These are phyloP conservation scores for Serendipita sp. DNA, from an alignment of 768 basidiomycete species.

Conservation along the genomic window DNA sequence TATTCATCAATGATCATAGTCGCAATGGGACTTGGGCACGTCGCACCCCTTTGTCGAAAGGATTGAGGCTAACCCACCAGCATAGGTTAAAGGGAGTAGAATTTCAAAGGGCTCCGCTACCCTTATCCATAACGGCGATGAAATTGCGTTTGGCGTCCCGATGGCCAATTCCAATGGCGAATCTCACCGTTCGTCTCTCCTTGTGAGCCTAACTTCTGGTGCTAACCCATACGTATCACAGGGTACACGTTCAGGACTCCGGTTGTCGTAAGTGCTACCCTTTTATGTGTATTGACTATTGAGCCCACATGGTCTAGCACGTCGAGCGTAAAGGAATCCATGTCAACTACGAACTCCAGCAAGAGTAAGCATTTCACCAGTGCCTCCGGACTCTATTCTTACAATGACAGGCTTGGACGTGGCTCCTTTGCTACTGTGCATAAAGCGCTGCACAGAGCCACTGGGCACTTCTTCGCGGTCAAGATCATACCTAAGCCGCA, in stretches of 20 bases:
- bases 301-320: conserved; percentile 6
- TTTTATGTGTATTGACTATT: conserved; percentile 26
- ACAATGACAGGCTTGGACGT: conserved; percentile 40
- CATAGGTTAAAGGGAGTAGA: conserved; percentile 50
- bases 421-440: conserved; percentile 86
- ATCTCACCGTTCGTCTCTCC: conserved; percentile 50
- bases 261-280: conserved; percentile 36
- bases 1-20: conserved; percentile 40
- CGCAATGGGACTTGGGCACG: conserved; percentile 54
- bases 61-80: background rate
- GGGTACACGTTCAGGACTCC: conserved; percentile 36
- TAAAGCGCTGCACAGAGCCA: conserved; percentile 56
- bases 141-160: conserved; percentile 62
- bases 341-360: conserved; percentile 23
- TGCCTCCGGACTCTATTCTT: background rate
- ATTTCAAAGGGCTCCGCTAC: conserved; percentile 40
- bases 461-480: conserved; percentile 66
- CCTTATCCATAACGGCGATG: conserved; percentile 62
- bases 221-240: conserved; percentile 43
- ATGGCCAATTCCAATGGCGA: conserved; percentile 32
- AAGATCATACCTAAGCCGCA: conserved; percentile 58
- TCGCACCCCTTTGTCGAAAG: background rate
- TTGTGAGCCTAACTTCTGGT: background rate
- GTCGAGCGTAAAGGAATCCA: conserved; percentile 22
- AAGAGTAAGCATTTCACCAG: conserved; percentile 13